Evolutionary conservation across 805 yeast genomes (phyloP), one percentile per base, ranked within the genome.

Genomic region (Ogataea methanolica): DNA sequence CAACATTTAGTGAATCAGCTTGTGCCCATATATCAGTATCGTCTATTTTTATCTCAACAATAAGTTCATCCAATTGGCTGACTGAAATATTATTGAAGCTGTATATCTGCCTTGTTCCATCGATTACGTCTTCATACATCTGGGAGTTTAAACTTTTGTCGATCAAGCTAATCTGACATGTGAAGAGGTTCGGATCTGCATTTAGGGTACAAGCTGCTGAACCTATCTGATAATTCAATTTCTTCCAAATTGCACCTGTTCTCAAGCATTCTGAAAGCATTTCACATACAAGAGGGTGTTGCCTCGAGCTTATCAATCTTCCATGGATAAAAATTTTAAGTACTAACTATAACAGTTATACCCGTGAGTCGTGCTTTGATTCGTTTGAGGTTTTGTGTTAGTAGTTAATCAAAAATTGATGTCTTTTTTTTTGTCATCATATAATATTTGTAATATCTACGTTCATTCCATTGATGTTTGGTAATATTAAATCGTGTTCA

Each of bases 251-350:
- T n/a, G 36, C 17, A 5, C 57, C 59, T 14, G 51, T 45, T 6
- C 42, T 35, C 36, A 53, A 43, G 36, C 53, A 51, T 21, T 55
- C 57, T 22, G 54, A 42, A 4, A 55, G 19, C 55, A 55, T 46
- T 41, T 55, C 59, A 39, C 59, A 51, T 14, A 49, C 44, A 6
- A 42, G 17, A 9, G 59, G 57, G 26, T 55, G 54, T 2, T 33
- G 38, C 1, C 9, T 23, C 3, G 50, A 47, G 33, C 9, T 23
- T 22, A 55, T 23, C 11, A 14, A n/a, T 33, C 47, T 48, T 11
- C 45, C 53, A 6, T 49, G 50, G 4, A 55, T 42, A 12, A 19
- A 7, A 23, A 55, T 36, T 6, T 43, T 39, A 36, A 53, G 41
- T 7, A 39, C 36, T 14, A 54, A 15, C 52, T 48, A 36, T 15